Conservation (phyloP, 768 basidiomycete genomes). For the Chlorophyllum brunneum region DNA sequence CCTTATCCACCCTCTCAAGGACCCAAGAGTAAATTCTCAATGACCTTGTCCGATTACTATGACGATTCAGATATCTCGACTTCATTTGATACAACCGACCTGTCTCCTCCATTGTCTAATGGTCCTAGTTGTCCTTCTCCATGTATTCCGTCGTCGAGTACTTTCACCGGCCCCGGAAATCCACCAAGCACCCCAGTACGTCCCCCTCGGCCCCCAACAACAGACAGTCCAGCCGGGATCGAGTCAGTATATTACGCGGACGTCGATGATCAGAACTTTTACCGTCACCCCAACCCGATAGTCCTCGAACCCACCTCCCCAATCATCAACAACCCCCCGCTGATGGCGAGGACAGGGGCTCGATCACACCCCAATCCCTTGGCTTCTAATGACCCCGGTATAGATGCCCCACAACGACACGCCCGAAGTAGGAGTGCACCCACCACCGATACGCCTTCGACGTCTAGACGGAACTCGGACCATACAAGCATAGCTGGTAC, state of each 20-base stretch:
- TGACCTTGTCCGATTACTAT: slow-evolving; percentile 8
- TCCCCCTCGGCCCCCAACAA: slow-evolving; percentile 14
- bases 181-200: slow-evolving; percentile 4
- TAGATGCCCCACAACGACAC: slow-evolving; percentile 2
- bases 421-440: slow-evolving; percentile 2
- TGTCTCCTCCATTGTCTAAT: slow-evolving; percentile 2
- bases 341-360: neutral
- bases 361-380: neutral
- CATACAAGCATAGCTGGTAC: neutral
- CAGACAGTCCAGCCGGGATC: slow-evolving; percentile 14
- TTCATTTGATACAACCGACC: slow-evolving; percentile 4
- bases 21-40: slow-evolving; percentile 13
- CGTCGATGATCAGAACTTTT: slow-evolving; percentile 5
- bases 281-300: slow-evolving; percentile 6
- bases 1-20: neutral
- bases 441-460: neutral
- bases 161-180: neutral
- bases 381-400: neutral
- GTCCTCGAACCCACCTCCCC: neutral
- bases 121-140: neutral
- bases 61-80: neutral
- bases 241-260: slow-evolving; percentile 8
- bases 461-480: neutral
- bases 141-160: neutral
- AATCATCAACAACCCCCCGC: neutral